Evolutionary conservation across 495 filamentous ascomycete genomes (phyloP).

Genomic region (Aspergillus campestris): DNA sequence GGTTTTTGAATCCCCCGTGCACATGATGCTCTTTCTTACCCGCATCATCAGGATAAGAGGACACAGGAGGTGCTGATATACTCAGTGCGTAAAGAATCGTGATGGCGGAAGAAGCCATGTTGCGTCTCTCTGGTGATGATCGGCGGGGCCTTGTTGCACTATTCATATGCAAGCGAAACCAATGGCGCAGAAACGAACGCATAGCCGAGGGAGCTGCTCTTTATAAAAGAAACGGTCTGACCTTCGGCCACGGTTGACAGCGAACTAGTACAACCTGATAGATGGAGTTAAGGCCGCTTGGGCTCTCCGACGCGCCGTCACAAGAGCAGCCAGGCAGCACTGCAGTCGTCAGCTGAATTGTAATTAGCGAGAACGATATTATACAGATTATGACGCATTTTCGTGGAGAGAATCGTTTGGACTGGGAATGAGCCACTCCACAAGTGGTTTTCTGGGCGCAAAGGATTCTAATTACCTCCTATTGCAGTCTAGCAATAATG

Average conservation of each 20-base stretch:
- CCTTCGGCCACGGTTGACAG: no score
- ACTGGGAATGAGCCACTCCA: no score
- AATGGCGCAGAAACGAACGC: slow-evolving; percentile 20
- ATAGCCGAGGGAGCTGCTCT: slow-evolving; percentile 6
- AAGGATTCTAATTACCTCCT: no score
- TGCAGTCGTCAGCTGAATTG: no score
- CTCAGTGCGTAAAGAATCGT: slow-evolving; percentile 47
- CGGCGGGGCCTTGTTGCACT: neutral
- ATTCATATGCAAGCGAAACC: slow-evolving; percentile 13
- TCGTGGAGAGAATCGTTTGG: no score
- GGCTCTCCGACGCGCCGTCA: neutral
- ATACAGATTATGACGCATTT: no score
- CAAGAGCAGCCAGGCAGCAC: neutral
- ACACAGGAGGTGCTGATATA: slow-evolving; percentile 35
- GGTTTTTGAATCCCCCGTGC: slow-evolving; percentile 53
- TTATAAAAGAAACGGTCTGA: no score
- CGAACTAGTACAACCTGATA: no score
- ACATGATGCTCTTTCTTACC: slow-evolving; percentile 49
- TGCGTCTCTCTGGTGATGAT: slow-evolving; percentile 17
- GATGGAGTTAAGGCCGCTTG: no score
- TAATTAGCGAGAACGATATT: no score
- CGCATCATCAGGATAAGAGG: slow-evolving; percentile 46
- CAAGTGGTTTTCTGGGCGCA: no score
- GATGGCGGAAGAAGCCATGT: slow-evolving; percentile 36
- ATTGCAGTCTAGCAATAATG: no score